These are phyloP conservation scores for Mallotus nudiflorus DNA, from an alignment of 345 rosid genomes.

Conservation along the genomic window DNA sequence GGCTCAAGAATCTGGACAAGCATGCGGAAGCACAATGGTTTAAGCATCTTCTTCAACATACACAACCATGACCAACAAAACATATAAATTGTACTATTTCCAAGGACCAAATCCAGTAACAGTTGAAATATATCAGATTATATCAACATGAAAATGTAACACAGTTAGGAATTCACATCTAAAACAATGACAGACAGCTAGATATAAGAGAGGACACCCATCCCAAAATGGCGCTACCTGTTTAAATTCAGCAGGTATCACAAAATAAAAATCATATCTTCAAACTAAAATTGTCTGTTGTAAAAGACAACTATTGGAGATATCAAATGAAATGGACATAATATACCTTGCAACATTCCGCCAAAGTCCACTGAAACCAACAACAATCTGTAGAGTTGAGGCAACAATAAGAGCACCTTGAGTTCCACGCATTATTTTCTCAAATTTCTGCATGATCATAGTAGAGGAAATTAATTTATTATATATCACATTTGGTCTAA, in stretches of 20 bases:
- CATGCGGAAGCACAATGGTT: not conserved
- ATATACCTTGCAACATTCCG: conserved; percentile 83
- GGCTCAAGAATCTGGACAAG: conserved; percentile 71
- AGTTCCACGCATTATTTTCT: conserved; percentile 83
- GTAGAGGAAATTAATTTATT: conserved; percentile 13
- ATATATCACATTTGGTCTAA: not conserved
- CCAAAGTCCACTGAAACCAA: conserved; percentile 99
- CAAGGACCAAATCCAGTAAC: not conserved
- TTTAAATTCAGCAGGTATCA: not conserved
- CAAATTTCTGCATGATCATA: conserved; percentile 60
- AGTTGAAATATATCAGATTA: not conserved
- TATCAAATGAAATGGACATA: conserved; percentile 6
- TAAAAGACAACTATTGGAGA: not conserved
- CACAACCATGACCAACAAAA: not conserved
- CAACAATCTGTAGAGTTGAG: conserved; percentile 84
- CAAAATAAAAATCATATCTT: not conserved
- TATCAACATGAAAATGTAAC: not conserved
- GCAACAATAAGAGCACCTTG: conserved; percentile 95
- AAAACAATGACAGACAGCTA: not conserved
- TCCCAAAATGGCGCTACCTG: not conserved
- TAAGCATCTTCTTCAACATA: not conserved
- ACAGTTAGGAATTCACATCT: not conserved
- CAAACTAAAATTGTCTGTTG: too few relatives aligned
- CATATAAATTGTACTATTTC: too few relatives aligned
- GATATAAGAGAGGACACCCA: not conserved